Evolutionary conservation across 495 filamentous ascomycete species (phyloP), one percentile per base, ranked within the genome.

Genomic region (Aspergillus taichungensis): DNA sequence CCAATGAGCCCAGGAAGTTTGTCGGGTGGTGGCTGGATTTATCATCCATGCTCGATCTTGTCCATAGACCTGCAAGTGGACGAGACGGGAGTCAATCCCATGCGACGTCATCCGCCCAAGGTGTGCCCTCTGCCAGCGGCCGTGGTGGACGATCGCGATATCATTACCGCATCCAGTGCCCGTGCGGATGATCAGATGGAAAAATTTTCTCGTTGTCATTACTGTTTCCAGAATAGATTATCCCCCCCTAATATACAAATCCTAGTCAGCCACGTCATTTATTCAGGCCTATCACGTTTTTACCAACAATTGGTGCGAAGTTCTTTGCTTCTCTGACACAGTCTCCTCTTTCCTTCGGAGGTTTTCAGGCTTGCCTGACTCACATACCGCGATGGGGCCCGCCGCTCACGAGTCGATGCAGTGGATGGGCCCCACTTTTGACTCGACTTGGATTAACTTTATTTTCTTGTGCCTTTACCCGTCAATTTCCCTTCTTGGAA

Each of bases 121-220:
- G 4, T 24, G 18, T 24, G 18, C 18, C 2, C 29, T 43, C 13
- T 43, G 5, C 13, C 34, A 40, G 30, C n/a, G 9, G 34, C 42
- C 39, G 14, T 30, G 13, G 18, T 27, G 4, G 47, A 44, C 47
- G 34, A 49, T 49, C 47, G 40, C 35, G 41, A 49, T 49, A 32
- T 33, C 34, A 49, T 49, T 42, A 38, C 13, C 35, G 29, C 24
- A 37, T 31, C 33, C 36, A 45, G 45, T 31, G 45, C 37, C 14
- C 36, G 36, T 28, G 37, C 30, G 37, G 45, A 27, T 38, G 37
- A 47, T 47, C 45, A 11, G 13, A 24, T 34, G 37, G 13, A 24
- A 32, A 45, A 10, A 41, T 45, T 45, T 43, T 31, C 43, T 53
- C 51, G 42, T 49, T 42, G 27, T 42, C 38, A 24, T 49, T 53